Evolutionary conservation across 495 filamentous ascomycete species (phyloP).

Genomic region (Daldinia caldariorum): DNA sequence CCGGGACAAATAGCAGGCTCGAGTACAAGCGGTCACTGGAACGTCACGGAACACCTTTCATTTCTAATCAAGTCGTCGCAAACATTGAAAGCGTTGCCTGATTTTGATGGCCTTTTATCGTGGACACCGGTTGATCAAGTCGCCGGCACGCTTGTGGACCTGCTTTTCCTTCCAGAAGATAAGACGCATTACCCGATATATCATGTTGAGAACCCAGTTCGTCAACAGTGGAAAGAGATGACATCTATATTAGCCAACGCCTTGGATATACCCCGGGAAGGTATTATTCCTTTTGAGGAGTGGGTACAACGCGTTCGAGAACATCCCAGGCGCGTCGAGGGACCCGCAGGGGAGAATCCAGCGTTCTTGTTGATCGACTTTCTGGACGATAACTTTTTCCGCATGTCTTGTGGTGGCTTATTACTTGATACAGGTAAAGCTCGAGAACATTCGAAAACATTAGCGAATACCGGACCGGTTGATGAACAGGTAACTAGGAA

Average conservation of each 20-base stretch:
- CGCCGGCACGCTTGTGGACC: slow-evolving; percentile 35
- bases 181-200: slow-evolving; percentile 55
- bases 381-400: slow-evolving; percentile 60
- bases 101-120: slow-evolving; percentile 54
- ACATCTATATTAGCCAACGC: slow-evolving; percentile 52
- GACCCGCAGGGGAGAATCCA: slow-evolving; percentile 59
- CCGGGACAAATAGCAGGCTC: slow-evolving; percentile 64
- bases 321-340: slow-evolving; percentile 35
- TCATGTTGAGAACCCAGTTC: slow-evolving; percentile 63
- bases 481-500: slow-evolving; percentile 50
- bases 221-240: slow-evolving; percentile 61
- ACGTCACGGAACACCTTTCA: slow-evolving; percentile 58
- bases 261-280: slow-evolving; percentile 49
- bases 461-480: slow-evolving; percentile 51
- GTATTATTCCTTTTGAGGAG: slow-evolving; percentile 33
- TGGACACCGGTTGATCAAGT: slow-evolving; percentile 62
- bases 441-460: slow-evolving; percentile 57
- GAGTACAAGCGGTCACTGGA: slow-evolving; percentile 62
- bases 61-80: slow-evolving; percentile 65
- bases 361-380: slow-evolving; percentile 60
- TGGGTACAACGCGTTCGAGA: slow-evolving; percentile 37
- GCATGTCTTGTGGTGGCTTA: slow-evolving; percentile 66
- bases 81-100: slow-evolving; percentile 57
- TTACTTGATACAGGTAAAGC: slow-evolving; percentile 56
- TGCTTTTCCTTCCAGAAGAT: slow-evolving; percentile 26